Evolutionary conservation across 139 green algal genomes (phyloP).

Genomic region (Tetradesmus lagerheimii): DNA sequence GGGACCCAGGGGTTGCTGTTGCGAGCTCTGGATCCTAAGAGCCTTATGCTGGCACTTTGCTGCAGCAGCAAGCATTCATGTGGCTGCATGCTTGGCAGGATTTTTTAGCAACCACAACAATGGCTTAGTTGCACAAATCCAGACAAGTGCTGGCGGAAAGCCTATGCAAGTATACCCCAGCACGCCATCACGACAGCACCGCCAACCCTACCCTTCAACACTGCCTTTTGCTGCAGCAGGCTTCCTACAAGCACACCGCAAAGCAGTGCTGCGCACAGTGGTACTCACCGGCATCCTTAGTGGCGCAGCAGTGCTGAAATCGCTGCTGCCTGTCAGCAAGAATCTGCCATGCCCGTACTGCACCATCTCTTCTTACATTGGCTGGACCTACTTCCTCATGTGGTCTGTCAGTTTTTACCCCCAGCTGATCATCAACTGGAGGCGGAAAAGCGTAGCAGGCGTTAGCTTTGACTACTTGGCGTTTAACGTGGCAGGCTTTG

Average conservation of each 20-base stretch:
- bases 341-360: conserved; percentile 40
- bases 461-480: conserved; percentile 70
- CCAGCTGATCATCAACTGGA: conserved; percentile 66
- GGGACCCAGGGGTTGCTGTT: background rate
- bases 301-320: conserved; percentile 1
- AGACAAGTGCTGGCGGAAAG: too few relatives aligned
- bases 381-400: conserved; percentile 63
- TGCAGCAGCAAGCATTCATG: background rate
- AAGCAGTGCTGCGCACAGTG: background rate
- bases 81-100: background rate
- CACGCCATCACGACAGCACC: background rate
- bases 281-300: background rate
- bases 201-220: background rate
- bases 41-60: background rate
- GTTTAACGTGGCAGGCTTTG: conserved; percentile 59
- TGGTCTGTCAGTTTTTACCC: conserved; percentile 75
- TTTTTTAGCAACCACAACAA: too few relatives aligned
- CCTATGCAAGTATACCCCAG: background rate
- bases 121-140: too few relatives aligned
- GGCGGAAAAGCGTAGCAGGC: conserved; percentile 65
- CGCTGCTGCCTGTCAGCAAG: conserved; percentile 19
- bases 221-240: background rate
- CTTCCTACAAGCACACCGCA: background rate
- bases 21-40: background rate
- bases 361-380: background rate